These are phyloP conservation scores for Fusarium sarcochroum DNA, from an alignment of 2,329 filamentous ascomycete genomes.

Conservation along the genomic window DNA sequence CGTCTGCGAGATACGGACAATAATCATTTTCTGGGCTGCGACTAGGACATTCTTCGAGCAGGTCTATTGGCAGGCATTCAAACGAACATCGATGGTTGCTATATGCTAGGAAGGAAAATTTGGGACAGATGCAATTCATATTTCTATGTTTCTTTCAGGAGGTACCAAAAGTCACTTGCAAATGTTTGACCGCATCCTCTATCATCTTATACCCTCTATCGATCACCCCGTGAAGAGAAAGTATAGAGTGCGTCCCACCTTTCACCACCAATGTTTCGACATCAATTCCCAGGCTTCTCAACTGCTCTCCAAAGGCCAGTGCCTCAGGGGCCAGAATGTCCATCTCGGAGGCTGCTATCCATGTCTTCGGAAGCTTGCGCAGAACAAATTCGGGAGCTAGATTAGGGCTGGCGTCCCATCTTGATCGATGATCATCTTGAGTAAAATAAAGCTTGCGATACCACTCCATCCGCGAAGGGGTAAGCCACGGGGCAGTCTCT, in stretches of 20 bases:
- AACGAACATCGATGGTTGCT: neutral
- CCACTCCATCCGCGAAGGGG: slow-evolving; percentile 53
- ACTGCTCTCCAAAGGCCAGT: slow-evolving; percentile 46
- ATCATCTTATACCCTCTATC: slow-evolving; percentile 44
- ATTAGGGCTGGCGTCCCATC: slow-evolving; percentile 54
- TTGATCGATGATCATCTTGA: slow-evolving; percentile 37
- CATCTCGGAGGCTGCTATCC: slow-evolving; percentile 52
- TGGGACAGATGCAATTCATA: neutral
- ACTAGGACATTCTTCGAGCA: neutral
- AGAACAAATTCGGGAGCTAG: slow-evolving; percentile 46
- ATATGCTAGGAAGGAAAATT: neutral
- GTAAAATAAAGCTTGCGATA: slow-evolving; percentile 55
- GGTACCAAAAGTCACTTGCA: slow-evolving; percentile 39
- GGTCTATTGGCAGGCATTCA: neutral
- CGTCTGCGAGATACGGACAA: neutral
- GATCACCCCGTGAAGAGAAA: slow-evolving; percentile 47
- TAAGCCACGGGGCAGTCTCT: slow-evolving; percentile 53
- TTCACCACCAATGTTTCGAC: slow-evolving; percentile 37
- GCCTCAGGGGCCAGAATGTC: slow-evolving; percentile 54
- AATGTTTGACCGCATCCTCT: slow-evolving; percentile 39
- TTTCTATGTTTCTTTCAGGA: neutral
- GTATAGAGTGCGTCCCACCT: slow-evolving; percentile 47
- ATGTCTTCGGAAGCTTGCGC: slow-evolving; percentile 49
- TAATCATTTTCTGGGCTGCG: neutral
- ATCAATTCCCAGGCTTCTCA: slow-evolving; percentile 43